Evolutionary conservation across 1,284 basidiomycete species (phyloP).

Genomic region (Xanthoconium separans): DNA sequence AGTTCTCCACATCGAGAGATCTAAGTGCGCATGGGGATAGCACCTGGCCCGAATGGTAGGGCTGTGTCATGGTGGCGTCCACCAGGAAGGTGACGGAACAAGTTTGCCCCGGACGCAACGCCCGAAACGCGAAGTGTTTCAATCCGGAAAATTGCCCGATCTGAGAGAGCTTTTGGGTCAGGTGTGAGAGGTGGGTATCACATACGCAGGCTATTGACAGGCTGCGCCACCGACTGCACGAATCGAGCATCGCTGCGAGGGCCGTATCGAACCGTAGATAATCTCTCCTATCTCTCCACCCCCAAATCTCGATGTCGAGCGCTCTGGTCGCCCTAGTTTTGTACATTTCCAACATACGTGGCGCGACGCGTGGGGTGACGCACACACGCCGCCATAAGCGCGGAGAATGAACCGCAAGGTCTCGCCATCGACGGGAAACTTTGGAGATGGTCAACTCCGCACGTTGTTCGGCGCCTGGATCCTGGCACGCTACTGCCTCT

Average conservation of each 20-base stretch:
- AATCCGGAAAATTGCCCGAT: slow-evolving; percentile 18
- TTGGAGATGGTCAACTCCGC: slow-evolving; percentile 28
- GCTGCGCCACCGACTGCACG: slow-evolving; percentile 28
- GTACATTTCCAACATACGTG: slow-evolving; percentile 25
- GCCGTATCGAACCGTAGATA: slow-evolving; percentile 32
- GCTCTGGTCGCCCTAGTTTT: slow-evolving; percentile 23
- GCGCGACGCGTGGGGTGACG: slow-evolving; percentile 23
- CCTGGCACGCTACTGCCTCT: slow-evolving; percentile 27
- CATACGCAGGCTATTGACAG: slow-evolving; percentile 25
- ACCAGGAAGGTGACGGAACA: slow-evolving; percentile 27
- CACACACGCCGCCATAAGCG: slow-evolving; percentile 28
- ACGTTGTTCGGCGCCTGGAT: slow-evolving; percentile 18
- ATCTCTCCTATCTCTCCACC: slow-evolving; percentile 32
- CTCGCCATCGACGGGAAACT: slow-evolving; percentile 32
- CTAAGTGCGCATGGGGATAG: slow-evolving; percentile 19
- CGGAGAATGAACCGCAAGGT: slow-evolving; percentile 27
- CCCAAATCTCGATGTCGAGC: slow-evolving; percentile 29
- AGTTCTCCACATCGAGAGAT: slow-evolving; percentile 31
- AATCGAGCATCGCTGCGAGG: slow-evolving; percentile 28
- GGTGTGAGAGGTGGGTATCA: slow-evolving; percentile 30
- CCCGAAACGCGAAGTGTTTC: slow-evolving; percentile 31
- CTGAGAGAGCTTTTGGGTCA: slow-evolving; percentile 27
- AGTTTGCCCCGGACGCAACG: slow-evolving; percentile 31
- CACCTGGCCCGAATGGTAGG: not conserved
- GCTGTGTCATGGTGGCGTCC: slow-evolving; percentile 8